phyloP scores from a whole-genome alignment of 371 early-diverging fungal genomes.

The Lichtheimia hyalospora region DNA sequence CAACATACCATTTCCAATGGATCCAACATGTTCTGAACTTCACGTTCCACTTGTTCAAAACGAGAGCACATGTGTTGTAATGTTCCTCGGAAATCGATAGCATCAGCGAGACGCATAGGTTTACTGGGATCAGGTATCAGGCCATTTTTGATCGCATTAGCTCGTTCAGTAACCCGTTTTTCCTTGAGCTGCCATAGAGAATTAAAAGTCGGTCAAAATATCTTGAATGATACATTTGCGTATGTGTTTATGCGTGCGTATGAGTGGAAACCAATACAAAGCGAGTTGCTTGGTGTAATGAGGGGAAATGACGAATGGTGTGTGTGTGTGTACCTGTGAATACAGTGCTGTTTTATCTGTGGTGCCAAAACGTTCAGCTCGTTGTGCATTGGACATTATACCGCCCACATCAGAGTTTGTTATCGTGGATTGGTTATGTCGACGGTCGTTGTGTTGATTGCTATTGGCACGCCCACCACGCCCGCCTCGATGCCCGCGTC shows the following conservation, averaged over 20 bases:
- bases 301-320: not conserved
- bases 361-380: constrained; percentile 31
- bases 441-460: not conserved
- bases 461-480: not conserved
- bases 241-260: no score
- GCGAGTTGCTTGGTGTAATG: not conserved
- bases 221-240: no score
- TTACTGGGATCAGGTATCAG: constrained; percentile 64
- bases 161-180: constrained; percentile 41
- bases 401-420: not conserved
- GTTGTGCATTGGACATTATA: constrained; percentile 20
- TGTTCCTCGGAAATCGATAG: constrained; percentile 75
- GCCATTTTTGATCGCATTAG: constrained; percentile 44
- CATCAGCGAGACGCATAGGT: constrained; percentile 59
- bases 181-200: constrained; percentile 37
- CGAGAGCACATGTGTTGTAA: constrained; percentile 90
- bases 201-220: no score
- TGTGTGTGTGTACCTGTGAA: constrained; percentile 18
- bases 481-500: not conserved
- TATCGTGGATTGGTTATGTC: not conserved
- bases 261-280: not conserved
- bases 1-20: constrained; percentile 66
- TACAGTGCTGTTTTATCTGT: constrained; percentile 24
- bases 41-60: constrained; percentile 88
- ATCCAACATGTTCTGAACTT: constrained; percentile 71